phyloP scores from a whole-genome alignment of 1,139 yeast genomes.

The Meyerozyma athensensis region DNA sequence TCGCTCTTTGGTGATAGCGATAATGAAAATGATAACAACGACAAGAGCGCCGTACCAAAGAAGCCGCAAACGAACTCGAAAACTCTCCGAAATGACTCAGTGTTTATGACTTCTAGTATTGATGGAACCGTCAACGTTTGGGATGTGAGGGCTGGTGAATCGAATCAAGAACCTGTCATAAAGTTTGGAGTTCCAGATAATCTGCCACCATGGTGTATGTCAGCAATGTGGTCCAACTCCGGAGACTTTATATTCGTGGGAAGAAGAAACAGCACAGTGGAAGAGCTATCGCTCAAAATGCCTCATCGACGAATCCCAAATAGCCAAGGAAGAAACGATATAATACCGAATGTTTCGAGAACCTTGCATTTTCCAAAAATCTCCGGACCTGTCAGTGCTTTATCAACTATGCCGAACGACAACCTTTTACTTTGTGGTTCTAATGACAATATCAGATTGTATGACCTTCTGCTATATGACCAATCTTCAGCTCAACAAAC shows the following conservation, averaged over 20 bases:
- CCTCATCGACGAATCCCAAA: conserved; percentile 31
- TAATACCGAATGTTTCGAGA: conserved; percentile 49
- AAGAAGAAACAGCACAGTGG: conserved; percentile 83
- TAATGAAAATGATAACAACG: conserved; percentile 10
- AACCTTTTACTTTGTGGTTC: conserved; percentile 83
- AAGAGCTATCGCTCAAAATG: conserved; percentile 73
- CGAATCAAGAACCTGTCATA: conserved; percentile 39
- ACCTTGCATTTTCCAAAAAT: conserved; percentile 74
- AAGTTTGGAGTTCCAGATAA: conserved; percentile 55
- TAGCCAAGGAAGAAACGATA: conserved; percentile 15
- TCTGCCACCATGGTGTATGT: conserved; percentile 93
- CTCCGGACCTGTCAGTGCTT: conserved; percentile 87
- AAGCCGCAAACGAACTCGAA: conserved; percentile 6
- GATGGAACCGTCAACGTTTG: conserved; percentile 82
- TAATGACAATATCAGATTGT: conserved; percentile 81
- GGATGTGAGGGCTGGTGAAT: conserved; percentile 60
- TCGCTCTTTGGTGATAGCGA: conserved; percentile 81
- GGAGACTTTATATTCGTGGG: conserved; percentile 83
- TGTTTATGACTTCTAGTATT: conserved; percentile 75
- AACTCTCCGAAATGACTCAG: conserved; percentile 40
- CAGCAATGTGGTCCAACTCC: conserved; percentile 85
- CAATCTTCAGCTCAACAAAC: conserved; percentile 19
- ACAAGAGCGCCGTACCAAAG: conserved; percentile 3
- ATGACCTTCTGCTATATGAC: conserved; percentile 60
- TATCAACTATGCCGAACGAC: conserved; percentile 76